Conservation (phyloP, 768 basidiomycete species). For the Gyrodon lividus region DNA sequence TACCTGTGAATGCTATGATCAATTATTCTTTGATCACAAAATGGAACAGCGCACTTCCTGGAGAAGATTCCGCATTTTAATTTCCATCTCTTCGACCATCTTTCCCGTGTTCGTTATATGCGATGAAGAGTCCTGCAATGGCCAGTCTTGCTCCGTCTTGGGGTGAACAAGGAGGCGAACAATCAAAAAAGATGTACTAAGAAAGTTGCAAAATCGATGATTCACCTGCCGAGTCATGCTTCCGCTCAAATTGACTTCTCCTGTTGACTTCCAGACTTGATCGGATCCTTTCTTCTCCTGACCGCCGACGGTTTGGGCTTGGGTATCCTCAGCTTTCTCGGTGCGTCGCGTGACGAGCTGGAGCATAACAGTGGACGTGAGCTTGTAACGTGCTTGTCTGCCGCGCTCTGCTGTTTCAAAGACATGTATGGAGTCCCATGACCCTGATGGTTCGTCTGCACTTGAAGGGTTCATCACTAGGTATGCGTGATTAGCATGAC, state of each 20-base stretch:
- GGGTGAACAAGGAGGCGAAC: constrained; percentile 5
- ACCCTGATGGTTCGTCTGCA: constrained; percentile 67
- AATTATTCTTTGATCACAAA: constrained; percentile 6
- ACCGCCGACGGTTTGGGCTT: constrained; percentile 13
- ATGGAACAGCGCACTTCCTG: constrained; percentile 59
- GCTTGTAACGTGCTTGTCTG: constrained; percentile 91
- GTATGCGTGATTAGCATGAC: constrained; percentile 2
- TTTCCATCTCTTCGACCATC: constrained; percentile 99
- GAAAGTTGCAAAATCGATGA: constrained; percentile 14
- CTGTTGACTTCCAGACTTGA: constrained; percentile 58
- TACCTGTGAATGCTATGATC: constrained; percentile 46
- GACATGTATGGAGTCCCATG: constrained; percentile 99
- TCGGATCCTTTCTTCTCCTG: constrained; percentile 38
- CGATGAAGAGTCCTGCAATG: constrained; percentile 73
- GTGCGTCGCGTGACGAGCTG: constrained; percentile 66
- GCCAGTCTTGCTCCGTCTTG: constrained; percentile 85
- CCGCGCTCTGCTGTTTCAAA: constrained; percentile 94
- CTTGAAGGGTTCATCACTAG: constrained; percentile 62
- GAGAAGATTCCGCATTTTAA: constrained; percentile 95
- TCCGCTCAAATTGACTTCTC: constrained; percentile 84
- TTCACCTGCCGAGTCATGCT: constrained; percentile 96
- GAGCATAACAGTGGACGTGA: constrained; percentile 97
- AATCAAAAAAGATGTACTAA: constrained; percentile 6
- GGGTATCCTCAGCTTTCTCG: constrained; percentile 29
- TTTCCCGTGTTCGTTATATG: constrained; percentile 93